phyloP scores from a whole-genome alignment of 1,284 basidiomycete genomes.

The Ustilago bromivora region DNA sequence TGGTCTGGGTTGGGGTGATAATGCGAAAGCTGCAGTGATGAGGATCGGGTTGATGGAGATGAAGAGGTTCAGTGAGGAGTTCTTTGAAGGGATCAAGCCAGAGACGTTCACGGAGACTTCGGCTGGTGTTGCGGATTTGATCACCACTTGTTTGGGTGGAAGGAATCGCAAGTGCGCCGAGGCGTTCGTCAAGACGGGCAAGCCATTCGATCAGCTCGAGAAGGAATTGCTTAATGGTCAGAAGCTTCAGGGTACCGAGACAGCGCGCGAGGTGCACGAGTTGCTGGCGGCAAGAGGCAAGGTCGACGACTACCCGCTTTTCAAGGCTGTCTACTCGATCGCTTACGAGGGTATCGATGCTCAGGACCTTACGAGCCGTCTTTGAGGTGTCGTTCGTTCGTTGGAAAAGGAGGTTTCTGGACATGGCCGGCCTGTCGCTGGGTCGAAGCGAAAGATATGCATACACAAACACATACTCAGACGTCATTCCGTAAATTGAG shows the following conservation, averaged over 20 bases:
- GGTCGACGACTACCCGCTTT: slow-evolving; percentile 74
- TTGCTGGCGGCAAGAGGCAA: slow-evolving; percentile 72
- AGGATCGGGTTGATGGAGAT: slow-evolving; percentile 71
- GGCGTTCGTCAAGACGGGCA: slow-evolving; percentile 73
- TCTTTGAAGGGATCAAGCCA: slow-evolving; percentile 73
- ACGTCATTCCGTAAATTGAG: slow-evolving; percentile 4
- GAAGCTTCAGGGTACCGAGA: slow-evolving; percentile 74
- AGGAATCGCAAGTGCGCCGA: slow-evolving; percentile 73
- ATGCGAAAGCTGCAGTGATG: slow-evolving; percentile 76
- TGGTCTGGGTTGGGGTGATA: slow-evolving; percentile 74
- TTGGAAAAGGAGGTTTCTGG: not conserved
- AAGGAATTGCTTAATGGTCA: slow-evolving; percentile 74
- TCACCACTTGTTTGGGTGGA: slow-evolving; percentile 75
- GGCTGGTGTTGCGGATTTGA: slow-evolving; percentile 75
- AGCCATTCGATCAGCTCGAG: slow-evolving; percentile 74
- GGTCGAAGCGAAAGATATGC: not conserved
- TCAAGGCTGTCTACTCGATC: slow-evolving; percentile 71
- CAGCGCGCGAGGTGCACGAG: slow-evolving; percentile 72
- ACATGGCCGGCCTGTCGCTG: not conserved
- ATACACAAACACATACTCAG: not conserved
- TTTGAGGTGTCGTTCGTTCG: slow-evolving; percentile 27
- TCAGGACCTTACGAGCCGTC: slow-evolving; percentile 69
- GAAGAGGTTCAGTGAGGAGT: slow-evolving; percentile 73
- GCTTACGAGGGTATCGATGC: slow-evolving; percentile 68
- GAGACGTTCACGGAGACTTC: slow-evolving; percentile 73